Conservation (phyloP, 495 filamentous ascomycete genomes). For the Aspergillus incahuasiensis region DNA sequence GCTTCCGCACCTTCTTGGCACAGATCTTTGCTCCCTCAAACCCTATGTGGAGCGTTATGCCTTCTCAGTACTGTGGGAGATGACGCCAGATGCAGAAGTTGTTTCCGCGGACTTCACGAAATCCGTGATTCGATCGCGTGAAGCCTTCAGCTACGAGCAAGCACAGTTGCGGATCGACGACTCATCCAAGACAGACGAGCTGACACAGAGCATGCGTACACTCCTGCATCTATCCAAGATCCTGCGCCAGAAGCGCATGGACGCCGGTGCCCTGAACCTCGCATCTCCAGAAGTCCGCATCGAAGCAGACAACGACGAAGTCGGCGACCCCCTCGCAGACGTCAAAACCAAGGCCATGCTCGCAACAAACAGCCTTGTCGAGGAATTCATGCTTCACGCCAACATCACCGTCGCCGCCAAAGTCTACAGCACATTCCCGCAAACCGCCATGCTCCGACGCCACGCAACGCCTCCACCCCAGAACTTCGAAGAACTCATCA, state of each 20-base stretch:
- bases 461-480: conserved; percentile 88
- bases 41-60: conserved; percentile 97
- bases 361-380: conserved; percentile 95
- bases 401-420: conserved; percentile 89
- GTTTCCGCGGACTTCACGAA: conserved; percentile 83
- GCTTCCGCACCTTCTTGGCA: conserved; percentile 92
- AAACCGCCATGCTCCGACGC: conserved; percentile 88
- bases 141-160: conserved; percentile 96
- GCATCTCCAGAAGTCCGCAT: conserved; percentile 94
- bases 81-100: conserved; percentile 79
- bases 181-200: conserved; percentile 71
- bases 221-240: conserved; percentile 88
- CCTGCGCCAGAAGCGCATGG: conserved; percentile 91
- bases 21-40: conserved; percentile 93
- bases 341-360: conserved; percentile 90
- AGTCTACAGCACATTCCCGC: conserved; percentile 84
- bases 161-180: conserved; percentile 94
- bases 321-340: conserved; percentile 84
- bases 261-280: conserved; percentile 89
- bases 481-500: conserved; percentile 91
- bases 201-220: conserved; percentile 85
- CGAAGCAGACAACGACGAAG: conserved; percentile 90
- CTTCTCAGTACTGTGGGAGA: conserved; percentile 93
- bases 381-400: conserved; percentile 99
- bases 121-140: conserved; percentile 95